Conservation (phyloP, 441 rosid species). For the Theobroma grandiflorum region DNA sequence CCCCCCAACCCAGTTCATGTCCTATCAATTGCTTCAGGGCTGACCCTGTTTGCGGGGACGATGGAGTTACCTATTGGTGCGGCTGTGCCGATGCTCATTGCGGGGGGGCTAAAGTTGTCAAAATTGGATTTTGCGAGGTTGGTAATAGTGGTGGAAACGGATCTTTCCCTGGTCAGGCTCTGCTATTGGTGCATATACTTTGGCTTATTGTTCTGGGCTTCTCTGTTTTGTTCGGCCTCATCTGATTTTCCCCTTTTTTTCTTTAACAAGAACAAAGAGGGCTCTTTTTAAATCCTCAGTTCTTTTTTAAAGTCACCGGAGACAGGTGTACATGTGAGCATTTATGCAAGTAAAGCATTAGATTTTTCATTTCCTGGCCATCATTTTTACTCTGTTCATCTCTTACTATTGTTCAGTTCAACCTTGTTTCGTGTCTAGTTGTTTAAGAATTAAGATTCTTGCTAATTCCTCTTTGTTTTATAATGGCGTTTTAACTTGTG, state of each 20-base stretch:
- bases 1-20: slow-evolving; percentile 39
- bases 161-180: slow-evolving; percentile 84
- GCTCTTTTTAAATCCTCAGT: neutral
- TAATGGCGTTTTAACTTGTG: no score
- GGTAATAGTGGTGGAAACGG: slow-evolving; percentile 62
- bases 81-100: slow-evolving; percentile 87
- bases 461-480: no score
- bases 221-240: slow-evolving; percentile 70
- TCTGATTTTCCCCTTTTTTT: slow-evolving; percentile 40
- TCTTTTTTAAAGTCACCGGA: neutral
- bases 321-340: neutral
- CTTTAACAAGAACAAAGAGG: neutral
- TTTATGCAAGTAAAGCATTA: neutral
- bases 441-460: no score
- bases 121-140: slow-evolving; percentile 71
- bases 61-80: slow-evolving; percentile 90
- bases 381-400: neutral
- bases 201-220: slow-evolving; percentile 50
- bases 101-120: slow-evolving; percentile 64
- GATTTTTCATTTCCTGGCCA: neutral
- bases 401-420: neutral
- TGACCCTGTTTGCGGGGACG: slow-evolving; percentile 84
- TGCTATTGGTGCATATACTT: slow-evolving; percentile 38
- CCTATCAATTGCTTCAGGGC: slow-evolving; percentile 81
- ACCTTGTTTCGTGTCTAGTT: no score